phyloP scores from a whole-genome alignment of 345 rosid genomes.

The Nephelium lappaceum region DNA sequence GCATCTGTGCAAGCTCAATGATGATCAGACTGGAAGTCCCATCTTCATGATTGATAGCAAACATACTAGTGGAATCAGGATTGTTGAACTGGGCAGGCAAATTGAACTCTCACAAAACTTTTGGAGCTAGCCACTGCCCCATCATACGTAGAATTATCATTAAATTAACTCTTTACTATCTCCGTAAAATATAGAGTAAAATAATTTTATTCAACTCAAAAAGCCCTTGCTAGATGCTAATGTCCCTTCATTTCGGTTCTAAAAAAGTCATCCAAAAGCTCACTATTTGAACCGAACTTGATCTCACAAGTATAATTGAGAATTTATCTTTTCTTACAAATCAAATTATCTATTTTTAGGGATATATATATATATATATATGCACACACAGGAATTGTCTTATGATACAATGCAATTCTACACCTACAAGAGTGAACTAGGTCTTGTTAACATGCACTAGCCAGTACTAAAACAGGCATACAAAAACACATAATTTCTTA shows the following conservation, averaged over 20 bases:
- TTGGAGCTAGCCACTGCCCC: neutral
- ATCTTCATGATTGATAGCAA: neutral
- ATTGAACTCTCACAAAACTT: neutral
- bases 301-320: no score
- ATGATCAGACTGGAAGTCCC: neutral
- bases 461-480: neutral
- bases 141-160: neutral
- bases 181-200: neutral
- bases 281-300: neutral
- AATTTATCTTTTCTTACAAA: no score
- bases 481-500: neutral
- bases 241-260: neutral
- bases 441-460: neutral
- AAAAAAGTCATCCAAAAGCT: neutral
- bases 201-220: no score
- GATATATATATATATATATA: no score
- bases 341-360: no score
- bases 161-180: constrained; percentile 4
- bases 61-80: neutral
- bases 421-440: neutral
- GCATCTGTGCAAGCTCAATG: neutral
- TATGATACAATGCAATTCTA: no score
- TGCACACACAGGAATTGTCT: no score
- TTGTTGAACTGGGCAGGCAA: neutral
- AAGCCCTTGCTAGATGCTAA: neutral